Evolutionary conservation across 2,329 filamentous ascomycete species (phyloP), one percentile per base, ranked within the genome.

Genomic region (Coniochaeta pulveracea): DNA sequence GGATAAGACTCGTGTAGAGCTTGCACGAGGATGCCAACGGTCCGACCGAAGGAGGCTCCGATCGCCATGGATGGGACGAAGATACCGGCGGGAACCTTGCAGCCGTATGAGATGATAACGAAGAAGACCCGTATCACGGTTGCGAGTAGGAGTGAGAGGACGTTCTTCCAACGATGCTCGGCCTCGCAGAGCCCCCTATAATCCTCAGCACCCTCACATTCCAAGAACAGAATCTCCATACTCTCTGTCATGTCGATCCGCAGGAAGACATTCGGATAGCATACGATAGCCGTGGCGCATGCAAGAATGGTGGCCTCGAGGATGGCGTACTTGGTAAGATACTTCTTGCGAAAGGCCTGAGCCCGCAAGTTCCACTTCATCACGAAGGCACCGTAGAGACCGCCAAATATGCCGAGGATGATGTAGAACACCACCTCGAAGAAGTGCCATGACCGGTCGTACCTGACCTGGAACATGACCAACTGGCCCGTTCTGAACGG

Each of bases 51-150:
- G 0, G 85, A 86, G 1, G 91, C 91, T 1, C 91, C 91, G 33
- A 98, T 78, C 1, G 91, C 91, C 91, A 98, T 98, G 2, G 86
- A 94, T 3, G 91, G 91, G 1, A 98, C 89, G 46, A 98, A 98
- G 42, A 98, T 96, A 36, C 91, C 91, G 0, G 91, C 91, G 0
- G 91, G 91, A 0, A 98, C 91, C 59, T 96, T 96, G 64, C 88
- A 95, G 15, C 91, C 91, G 49, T 96, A 98, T 0, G 88, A 95
- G 30, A 98, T 80, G 42, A 96, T 89, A 45, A 96, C 88, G 19
- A 98, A 67, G 22, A 88, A 75, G 1, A 81, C 73, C 24, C 91
- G 77, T 32, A 98, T 60, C 10, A 88, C 55, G 0, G 89, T 95
- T 1, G 91, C 89, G 21, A 86, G 56, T 8, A 78, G 59, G 18